These are phyloP conservation scores for Evernia prunastri DNA, from an alignment of 495 filamentous ascomycete species.

Conservation along the genomic window DNA sequence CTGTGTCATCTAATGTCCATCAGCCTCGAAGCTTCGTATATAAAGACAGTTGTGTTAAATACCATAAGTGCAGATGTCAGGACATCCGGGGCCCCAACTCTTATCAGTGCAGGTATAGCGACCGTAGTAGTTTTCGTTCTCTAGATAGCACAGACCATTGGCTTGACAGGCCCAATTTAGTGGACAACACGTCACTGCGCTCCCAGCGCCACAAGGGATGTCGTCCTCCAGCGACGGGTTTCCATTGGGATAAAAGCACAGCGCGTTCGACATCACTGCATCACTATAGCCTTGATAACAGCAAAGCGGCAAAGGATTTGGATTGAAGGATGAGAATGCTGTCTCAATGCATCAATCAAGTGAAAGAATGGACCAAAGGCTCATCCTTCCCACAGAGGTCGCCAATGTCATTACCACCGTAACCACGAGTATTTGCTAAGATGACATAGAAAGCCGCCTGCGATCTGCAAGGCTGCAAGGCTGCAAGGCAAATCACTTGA, in stretches of 20 bases:
- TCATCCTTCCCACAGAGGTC: too few species aligned
- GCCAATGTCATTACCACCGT: too few species aligned
- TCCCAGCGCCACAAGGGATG: constrained; percentile 18
- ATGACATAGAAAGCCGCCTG: too few species aligned
- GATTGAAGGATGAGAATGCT: too few species aligned
- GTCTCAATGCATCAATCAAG: too few species aligned
- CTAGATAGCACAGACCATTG: constrained; percentile 26
- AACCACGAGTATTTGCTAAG: too few species aligned
- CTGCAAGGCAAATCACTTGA: too few species aligned
- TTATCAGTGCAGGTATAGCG: constrained; percentile 27
- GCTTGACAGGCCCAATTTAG: constrained; percentile 19
- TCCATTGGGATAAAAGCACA: constrained; percentile 25
- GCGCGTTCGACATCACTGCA: constrained; percentile 2
- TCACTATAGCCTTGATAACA: background rate
- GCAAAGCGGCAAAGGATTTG: too few species aligned
- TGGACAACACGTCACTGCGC: constrained; percentile 24
- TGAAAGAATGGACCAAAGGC: too few species aligned
- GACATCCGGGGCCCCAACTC: constrained; percentile 22
- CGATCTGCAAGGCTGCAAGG: too few species aligned
- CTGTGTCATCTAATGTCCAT: constrained; percentile 11
- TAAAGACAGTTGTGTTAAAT: background rate
- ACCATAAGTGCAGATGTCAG: constrained; percentile 23
- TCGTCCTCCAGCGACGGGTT: constrained; percentile 13
- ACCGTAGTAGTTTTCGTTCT: constrained; percentile 19
- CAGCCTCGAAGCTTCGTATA: background rate